Base-by-base conservation (phyloP, 495 filamentous ascomycete species). In the Sordaria brevicollis region DNA sequence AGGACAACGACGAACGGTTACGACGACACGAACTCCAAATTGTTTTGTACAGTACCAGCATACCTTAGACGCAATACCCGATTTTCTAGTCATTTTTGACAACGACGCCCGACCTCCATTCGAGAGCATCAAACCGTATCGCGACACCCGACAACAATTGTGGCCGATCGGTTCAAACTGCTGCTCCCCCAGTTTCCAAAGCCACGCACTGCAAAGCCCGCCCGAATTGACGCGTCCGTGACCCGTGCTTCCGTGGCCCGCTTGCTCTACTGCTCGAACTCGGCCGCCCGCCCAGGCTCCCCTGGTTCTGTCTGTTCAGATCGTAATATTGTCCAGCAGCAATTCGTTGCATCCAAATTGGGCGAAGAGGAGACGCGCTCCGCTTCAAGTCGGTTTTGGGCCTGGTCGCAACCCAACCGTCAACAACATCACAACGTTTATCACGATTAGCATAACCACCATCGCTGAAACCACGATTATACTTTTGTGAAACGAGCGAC, bases 341-440 rank as follows among this genome's bases (percentile, higher is more conserved):
- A 69, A 38, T 67, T 65, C 9, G n/a, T 34, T 15, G 17, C 13
- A 69, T 13, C 25, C 13, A 62, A 57, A 6, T 62, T 31, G 25
- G 25, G 49, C n/a, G 25, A 54, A 15, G 49, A 62, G 25, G 25
- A 62, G 49, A 72, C 73, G 73, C 73, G 73, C 49, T 62, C 49
- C 49, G 49, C 70, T 65, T 65, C 43, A 33, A 21, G 49, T 62
- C 49, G 11, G 54, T 57, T 25, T 57, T n/a, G n/a, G 62, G 11
- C 15, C 15, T 35, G 19, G 66, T 37, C 68, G 68, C 68, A 69
- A 69, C 54, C 67, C 29, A 31, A 68, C 69, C 33, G 36, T 33
- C 65, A 49, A 29, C 39, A 37, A 25, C 36, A 54, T 43, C 65
- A 62, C 17, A n/a, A 35, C 29, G 29, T 49, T 11, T 41, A 34